A percentile compares a stretch with the other conserved stretches of the same genome.
These are phyloP conservation scores for Neopestalotiopsis rosae DNA, from an alignment of 2,329 filamentous ascomycete genomes.

Conservation along the genomic window DNA sequence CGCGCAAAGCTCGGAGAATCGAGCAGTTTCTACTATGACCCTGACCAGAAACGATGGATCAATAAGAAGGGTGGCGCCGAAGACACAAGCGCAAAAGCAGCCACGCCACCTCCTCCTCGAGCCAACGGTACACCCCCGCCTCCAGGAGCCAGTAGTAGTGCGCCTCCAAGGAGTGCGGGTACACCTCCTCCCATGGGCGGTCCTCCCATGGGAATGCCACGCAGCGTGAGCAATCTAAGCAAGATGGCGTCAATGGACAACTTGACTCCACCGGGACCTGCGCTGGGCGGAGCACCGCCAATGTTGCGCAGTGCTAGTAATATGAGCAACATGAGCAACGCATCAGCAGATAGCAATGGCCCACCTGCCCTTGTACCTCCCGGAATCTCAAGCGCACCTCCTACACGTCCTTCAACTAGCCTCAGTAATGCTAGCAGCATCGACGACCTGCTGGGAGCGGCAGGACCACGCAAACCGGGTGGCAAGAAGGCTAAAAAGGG, in stretches of 20 bases:
- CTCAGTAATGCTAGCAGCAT: slow-evolving; percentile 94
- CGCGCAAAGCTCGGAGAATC: slow-evolving; percentile 93
- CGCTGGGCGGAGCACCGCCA: slow-evolving; percentile 37
- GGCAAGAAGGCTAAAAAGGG: slow-evolving; percentile 78
- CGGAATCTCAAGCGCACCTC: slow-evolving; percentile 55
- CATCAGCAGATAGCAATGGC: slow-evolving; percentile 13
- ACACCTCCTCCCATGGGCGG: slow-evolving; percentile 26
- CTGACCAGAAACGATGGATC: slow-evolving; percentile 96
- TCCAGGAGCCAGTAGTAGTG: slow-evolving; percentile 35
- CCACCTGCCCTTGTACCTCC: slow-evolving; percentile 24
- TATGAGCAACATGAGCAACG: slow-evolving; percentile 42
- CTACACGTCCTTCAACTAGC: slow-evolving; percentile 75
- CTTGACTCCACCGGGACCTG: slow-evolving; percentile 34
- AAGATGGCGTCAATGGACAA: slow-evolving; percentile 43
- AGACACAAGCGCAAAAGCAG: slow-evolving; percentile 61
- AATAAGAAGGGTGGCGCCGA: slow-evolving; percentile 88
- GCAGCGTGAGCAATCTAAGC: slow-evolving; percentile 34
- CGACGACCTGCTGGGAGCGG: slow-evolving; percentile 85
- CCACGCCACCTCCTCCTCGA: slow-evolving; percentile 81
- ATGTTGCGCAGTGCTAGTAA: slow-evolving; percentile 56
- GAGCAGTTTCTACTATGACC: slow-evolving; percentile 91
- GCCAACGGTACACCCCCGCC: slow-evolving; percentile 59
- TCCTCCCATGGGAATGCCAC: slow-evolving; percentile 29
- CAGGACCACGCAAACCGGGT: slow-evolving; percentile 69
- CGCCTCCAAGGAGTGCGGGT: slow-evolving; percentile 34